Base-by-base conservation (phyloP, 371 early-diverging fungal species). In the Phascolomyces articulosus region DNA sequence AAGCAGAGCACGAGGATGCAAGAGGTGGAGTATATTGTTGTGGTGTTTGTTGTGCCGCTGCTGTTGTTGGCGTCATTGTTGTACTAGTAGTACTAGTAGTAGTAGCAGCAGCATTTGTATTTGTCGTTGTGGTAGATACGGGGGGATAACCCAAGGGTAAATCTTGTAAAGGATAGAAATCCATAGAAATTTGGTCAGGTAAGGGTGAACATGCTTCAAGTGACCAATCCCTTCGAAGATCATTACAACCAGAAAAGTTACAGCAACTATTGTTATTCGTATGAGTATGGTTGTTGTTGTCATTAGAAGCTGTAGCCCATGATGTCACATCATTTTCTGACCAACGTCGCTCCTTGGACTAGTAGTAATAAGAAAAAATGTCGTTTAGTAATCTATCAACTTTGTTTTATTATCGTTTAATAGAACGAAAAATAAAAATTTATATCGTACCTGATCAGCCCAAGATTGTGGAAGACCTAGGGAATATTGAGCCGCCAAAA, bases 21-120 rank as follows among this genome's bases (percentile, higher is more conserved):
- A 76, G 58, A 7, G 73, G 71, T 4, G 77, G 77, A 26, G 74
- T 73, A 15, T 67, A 41, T 26, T 68, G 63, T n/a, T 72, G 65
- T 54, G 67, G 44, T n/a, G n/a, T n/a, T n/a, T n/a, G n/a, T 44
- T 34, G 34, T 34, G 34, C 2, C 34, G 11, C 34, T 34, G 11
- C 34, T 34, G 34, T 9, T 9, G 34, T 9, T 9, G 34, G 34
- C 34, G 11, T 34, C 34, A 11, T 9, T 34, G 1, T n/a, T n/a
- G n/a, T n/a, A n/a, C n/a, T n/a, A n/a, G n/a, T n/a, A n/a, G n/a
- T n/a, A n/a, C n/a, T n/a, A n/a, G n/a, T 2, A 34, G 34, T 34
- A 34, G 11, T 34, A 34, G 34, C 34, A 34, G 11, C 34, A 11
- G 34, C 11, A 34, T 34, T 34, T 9, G 6, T 34, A 34, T 6